A percentile compares a stretch with the other conserved stretches of the same genome.
These are phyloP conservation scores for Pleurozium schreberi DNA, from an alignment of 225 moss, liverwort and hornwort species.

Conservation along the genomic window DNA sequence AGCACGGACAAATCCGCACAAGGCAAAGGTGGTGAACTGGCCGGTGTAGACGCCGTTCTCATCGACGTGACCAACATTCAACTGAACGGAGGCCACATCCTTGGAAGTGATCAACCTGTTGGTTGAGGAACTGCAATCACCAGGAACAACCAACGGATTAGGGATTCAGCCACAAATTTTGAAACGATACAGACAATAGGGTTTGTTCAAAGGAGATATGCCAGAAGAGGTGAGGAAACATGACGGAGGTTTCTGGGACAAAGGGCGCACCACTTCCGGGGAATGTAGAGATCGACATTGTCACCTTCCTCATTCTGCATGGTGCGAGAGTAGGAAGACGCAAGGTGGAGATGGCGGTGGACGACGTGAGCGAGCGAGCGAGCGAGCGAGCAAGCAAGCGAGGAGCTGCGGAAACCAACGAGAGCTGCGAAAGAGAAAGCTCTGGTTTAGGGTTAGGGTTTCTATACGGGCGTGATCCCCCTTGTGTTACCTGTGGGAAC, in stretches of 20 bases:
- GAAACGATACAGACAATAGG: not conserved
- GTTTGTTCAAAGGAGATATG: not conserved
- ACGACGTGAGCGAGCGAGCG: not conserved
- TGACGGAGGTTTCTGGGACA: not conserved
- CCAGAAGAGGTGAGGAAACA: not conserved
- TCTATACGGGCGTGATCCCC: not conserved
- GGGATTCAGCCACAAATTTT: not conserved
- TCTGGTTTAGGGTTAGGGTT: not conserved
- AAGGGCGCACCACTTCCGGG: conserved; percentile 28
- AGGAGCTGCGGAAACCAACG: not conserved
- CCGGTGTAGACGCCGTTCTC: conserved; percentile 37
- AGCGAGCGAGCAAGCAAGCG: not conserved
- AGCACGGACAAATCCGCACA: conserved; percentile 37
- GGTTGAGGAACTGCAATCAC: conserved; percentile 23
- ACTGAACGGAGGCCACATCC: conserved; percentile 30
- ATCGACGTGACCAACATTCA: conserved; percentile 37
- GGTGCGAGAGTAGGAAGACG: not conserved
- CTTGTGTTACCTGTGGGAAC: not conserved
- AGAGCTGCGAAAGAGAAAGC: not conserved
- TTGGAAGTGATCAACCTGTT: conserved; percentile 41
- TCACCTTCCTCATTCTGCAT: conserved; percentile 51
- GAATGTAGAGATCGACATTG: conserved; percentile 43
- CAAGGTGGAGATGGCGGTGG: not conserved
- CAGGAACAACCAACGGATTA: not conserved
- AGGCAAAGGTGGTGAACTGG: conserved; percentile 35